Base-by-base conservation (phyloP, 768 basidiomycete genomes). In the Antrodiella citrinella region DNA sequence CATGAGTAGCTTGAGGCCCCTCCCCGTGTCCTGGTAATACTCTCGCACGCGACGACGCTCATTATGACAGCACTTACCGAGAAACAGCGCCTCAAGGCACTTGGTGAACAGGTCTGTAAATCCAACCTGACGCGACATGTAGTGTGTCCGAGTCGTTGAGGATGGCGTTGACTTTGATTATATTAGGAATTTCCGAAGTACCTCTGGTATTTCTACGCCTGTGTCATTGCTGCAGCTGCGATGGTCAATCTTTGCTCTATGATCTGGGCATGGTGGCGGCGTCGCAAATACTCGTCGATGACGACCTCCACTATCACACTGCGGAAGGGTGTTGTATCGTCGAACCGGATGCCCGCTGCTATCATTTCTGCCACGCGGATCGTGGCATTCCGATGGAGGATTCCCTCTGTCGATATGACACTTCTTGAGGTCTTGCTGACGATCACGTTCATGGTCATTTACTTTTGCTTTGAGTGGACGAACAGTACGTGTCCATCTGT, bases 401-500 rank as follows among this genome's bases (percentile, higher is more conserved):
- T 68, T 22, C 63, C 61, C 5, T 45, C 54, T n/a, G 56, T 57
- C 24, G 52, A 59, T 10, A 51, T 61, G 52, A 57, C 59, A n/a
- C 23, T 67, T 4, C 39, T 63, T 3, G 69, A 70, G 51, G 19
- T 60, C 4, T 40, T 59, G 11, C 53, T 65, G 40, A 62, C 56
- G 30, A 39, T 51, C 15, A 44, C 57, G 12, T 70, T 69, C 46
- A 23, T 64, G 10, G 46, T 52, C 5, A 62, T 58, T 4, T 38
- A 67, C n/a, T 51, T 69, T 2, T 53, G 55, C 23, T 67, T 62
- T 59, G 57, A 57, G 21, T 64, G 65, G 48, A 53, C 59, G 12
- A 53, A 62, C 20, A 64, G 67, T 68, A 44, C 24, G 67, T 57
- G 19, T n/a, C n/a, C n/a, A n/a, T n/a, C n/a, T n/a, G n/a, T n/a